Evolutionary conservation across 2,329 filamentous ascomycete genomes (phyloP).

Genomic region (Coniella lustricola): DNA sequence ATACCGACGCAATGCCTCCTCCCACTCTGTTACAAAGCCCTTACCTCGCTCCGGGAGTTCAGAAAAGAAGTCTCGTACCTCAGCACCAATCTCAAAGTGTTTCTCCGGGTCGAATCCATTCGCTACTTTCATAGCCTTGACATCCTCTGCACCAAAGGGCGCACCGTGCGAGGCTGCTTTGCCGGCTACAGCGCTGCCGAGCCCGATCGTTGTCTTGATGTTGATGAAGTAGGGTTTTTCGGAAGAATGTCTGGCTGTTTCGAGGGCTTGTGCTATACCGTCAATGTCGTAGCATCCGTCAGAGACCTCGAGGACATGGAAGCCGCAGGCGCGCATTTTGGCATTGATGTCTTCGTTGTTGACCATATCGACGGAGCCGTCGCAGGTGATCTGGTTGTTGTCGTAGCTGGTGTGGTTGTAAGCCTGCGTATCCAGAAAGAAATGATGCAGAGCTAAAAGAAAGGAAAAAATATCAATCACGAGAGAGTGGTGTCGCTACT

Average conservation of each 20-base stretch:
- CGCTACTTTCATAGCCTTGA: slow-evolving; percentile 45
- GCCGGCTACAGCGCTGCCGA: slow-evolving; percentile 39
- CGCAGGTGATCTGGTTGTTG: slow-evolving; percentile 52
- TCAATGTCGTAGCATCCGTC: slow-evolving; percentile 43
- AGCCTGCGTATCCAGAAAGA: no score
- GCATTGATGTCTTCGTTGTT: slow-evolving; percentile 48
- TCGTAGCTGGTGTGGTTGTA: slow-evolving; percentile 44
- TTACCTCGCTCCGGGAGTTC: slow-evolving; percentile 40
- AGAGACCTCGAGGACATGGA: slow-evolving; percentile 43
- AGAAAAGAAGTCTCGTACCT: slow-evolving; percentile 45
- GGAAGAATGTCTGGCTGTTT: slow-evolving; percentile 30
- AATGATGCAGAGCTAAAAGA: no score
- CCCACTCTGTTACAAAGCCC: slow-evolving; percentile 40
- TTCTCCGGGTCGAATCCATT: slow-evolving; percentile 43
- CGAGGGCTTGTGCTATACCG: slow-evolving; percentile 37
- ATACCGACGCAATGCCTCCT: slow-evolving; percentile 25
- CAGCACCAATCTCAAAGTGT: slow-evolving; percentile 37
- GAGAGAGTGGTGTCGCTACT: not conserved
- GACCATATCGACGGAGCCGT: slow-evolving; percentile 44
- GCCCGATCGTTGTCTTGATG: slow-evolving; percentile 47
- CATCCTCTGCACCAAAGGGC: slow-evolving; percentile 45
- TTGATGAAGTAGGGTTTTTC: slow-evolving; percentile 52
- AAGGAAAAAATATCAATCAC: no score
- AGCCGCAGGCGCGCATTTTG: slow-evolving; percentile 48
- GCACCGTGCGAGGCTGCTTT: slow-evolving; percentile 50